Percentiles rank a stretch among this genome's conserved stretches.
These are phyloP conservation scores for Lepidium sativum DNA, from an alignment of 345 rosid species.

Conservation along the genomic window DNA sequence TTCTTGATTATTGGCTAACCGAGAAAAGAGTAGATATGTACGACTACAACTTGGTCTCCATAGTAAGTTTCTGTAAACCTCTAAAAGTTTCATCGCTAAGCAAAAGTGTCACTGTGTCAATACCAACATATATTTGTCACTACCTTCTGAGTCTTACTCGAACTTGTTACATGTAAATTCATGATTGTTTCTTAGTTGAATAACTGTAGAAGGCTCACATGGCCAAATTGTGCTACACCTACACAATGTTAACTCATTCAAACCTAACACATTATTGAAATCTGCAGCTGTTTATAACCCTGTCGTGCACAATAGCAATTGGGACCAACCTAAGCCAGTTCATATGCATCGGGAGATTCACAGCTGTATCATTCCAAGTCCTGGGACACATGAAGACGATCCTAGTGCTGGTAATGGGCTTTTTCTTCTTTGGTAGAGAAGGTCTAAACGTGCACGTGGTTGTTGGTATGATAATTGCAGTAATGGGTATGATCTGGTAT, in stretches of 20 bases:
- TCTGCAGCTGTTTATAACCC: conserved; percentile 65
- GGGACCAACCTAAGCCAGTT: conserved; percentile 99
- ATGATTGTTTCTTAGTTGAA: background rate
- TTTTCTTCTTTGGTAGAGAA: conserved; percentile 92
- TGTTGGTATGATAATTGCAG: conserved; percentile 85
- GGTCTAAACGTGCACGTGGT: conserved; percentile 87
- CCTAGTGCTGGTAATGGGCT: conserved; percentile 78
- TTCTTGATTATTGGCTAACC: conserved; percentile 90
- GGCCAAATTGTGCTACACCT: background rate
- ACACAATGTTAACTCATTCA: background rate
- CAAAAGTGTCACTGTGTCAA: background rate
- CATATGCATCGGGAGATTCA: conserved; percentile 93
- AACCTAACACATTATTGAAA: background rate
- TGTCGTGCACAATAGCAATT: conserved; percentile 87
- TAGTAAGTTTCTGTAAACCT: conserved; percentile 39
- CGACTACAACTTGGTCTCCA: conserved; percentile 44
- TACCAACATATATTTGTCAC: background rate
- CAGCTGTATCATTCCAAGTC: conserved; percentile 92
- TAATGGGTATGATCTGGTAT: conserved; percentile 92
- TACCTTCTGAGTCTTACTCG: background rate
- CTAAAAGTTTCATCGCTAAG: background rate
- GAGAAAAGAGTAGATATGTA: conserved; percentile 63
- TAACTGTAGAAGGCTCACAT: background rate
- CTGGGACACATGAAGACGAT: conserved; percentile 98
- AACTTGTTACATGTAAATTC: background rate